phyloP scores from a whole-genome alignment of 1,139 yeast species.

The Suhomyces bolitotheri region DNA sequence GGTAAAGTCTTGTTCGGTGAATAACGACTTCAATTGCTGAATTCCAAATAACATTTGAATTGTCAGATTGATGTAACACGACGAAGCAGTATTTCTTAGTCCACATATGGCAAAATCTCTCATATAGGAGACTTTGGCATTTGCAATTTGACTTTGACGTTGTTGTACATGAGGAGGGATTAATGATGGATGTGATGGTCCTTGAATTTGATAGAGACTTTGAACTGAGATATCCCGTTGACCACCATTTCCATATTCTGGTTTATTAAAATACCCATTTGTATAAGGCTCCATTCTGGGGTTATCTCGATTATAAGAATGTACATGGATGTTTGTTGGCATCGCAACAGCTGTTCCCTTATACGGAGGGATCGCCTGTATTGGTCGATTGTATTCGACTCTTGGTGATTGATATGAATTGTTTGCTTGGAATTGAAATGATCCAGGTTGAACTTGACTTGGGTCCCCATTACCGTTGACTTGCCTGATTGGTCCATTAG shows the following conservation, averaged over 20 bases:
- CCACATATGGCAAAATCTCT: slow-evolving; percentile 61
- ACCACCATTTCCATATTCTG: neutral
- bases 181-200: slow-evolving; percentile 16
- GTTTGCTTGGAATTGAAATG: too few relatives aligned
- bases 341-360: slow-evolving; percentile 12
- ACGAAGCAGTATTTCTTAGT: slow-evolving; percentile 64
- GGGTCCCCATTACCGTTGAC: neutral
- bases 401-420: slow-evolving; percentile 1
- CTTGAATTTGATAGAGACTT: neutral
- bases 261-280: neutral
- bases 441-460: too few relatives aligned
- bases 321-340: slow-evolving; percentile 12
- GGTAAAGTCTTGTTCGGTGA: slow-evolving; percentile 44
- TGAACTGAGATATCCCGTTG: neutral
- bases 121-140: slow-evolving; percentile 39
- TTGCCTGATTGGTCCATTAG: too few relatives aligned
- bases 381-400: slow-evolving; percentile 12
- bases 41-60: slow-evolving; percentile 66
- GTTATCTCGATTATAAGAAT: slow-evolving; percentile 3
- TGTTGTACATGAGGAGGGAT: slow-evolving; percentile 20
- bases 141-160: slow-evolving; percentile 17
- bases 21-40: slow-evolving; percentile 37
- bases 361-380: slow-evolving; percentile 9
- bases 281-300: neutral
- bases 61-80: slow-evolving; percentile 73